Evolutionary conservation across 495 filamentous ascomycete species (phyloP), one percentile per base, ranked within the genome.

Genomic region (Penicillium odoratum): DNA sequence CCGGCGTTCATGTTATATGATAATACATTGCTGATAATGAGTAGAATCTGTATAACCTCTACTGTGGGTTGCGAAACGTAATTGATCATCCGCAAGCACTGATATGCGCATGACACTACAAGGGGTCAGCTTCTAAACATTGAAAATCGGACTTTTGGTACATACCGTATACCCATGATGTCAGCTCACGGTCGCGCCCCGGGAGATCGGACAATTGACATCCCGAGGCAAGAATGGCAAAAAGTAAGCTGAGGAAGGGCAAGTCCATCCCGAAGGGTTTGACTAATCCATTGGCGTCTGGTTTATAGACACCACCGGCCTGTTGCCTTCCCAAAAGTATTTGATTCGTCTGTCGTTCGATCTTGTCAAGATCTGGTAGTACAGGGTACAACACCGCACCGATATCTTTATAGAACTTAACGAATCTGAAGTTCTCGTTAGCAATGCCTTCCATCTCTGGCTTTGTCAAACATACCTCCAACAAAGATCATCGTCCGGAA

Each of bases 341-440:
- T 11, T 78, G 77, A 63, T 84, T 81, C 33, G 91, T 73, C 49
- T 85, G 82, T 4, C 78, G 77, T 66, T 91, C 88, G 16, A 93
- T 76, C 30, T 78, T 75, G 40, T 84, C 79, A 28, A 89, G 76
- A 64, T 93, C 87, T 33, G 86, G 80, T 34, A 95, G 80, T 15
- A 90, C 89, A 4, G 89, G 88, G 80, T 90, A 95, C 59, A 93
- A 84, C 9, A 90, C 86, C 38, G 89, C 84, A 5, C 88, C 84
- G 11, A 90, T 89, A 59, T 92, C 86, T 69, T 82, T 86, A 74
- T 93, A 95, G 36, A 81, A 86, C 31, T 80, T 73, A 58, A 93
- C 86, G 43, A 91, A 81, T 58, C 87, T 91, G 51, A 36, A 30
- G 16, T 8, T 36, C 26, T 34, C 13, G 33, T 56, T 29, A 56